Evolutionary conservation across 352 stramenopile genomes (phyloP).

Genomic region (Globisporangium emineosum): DNA sequence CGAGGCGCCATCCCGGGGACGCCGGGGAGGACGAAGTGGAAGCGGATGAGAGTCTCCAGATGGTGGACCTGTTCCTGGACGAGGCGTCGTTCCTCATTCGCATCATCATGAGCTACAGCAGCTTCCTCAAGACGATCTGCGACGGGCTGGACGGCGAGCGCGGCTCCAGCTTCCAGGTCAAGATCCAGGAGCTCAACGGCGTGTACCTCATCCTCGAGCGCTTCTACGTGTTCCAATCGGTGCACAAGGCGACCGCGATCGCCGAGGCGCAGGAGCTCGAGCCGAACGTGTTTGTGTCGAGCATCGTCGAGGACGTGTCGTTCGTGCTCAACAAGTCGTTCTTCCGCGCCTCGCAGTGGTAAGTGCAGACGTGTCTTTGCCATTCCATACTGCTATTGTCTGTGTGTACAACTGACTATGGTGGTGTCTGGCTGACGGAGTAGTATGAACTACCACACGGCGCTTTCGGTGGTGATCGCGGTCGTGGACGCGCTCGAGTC

Average conservation of each 20-base stretch:
- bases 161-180: slow-evolving; percentile 38
- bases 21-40: slow-evolving; percentile 33
- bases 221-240: slow-evolving; percentile 85
- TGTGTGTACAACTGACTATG: background rate
- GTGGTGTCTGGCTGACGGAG: background rate
- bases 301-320: slow-evolving; percentile 80
- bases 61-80: slow-evolving; percentile 83
- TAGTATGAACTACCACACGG: slow-evolving; percentile 81
- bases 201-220: slow-evolving; percentile 81
- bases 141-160: slow-evolving; percentile 39
- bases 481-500: slow-evolving; percentile 82
- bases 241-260: slow-evolving; percentile 82
- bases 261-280: slow-evolving; percentile 75
- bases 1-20: slow-evolving; percentile 33
- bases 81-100: slow-evolving; percentile 77
- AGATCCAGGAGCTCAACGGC: slow-evolving; percentile 73
- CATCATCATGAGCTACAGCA: slow-evolving; percentile 62
- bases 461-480: slow-evolving; percentile 76
- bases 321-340: slow-evolving; percentile 87
- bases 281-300: slow-evolving; percentile 64
- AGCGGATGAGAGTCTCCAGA: slow-evolving; percentile 83
- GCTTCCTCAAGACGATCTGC: slow-evolving; percentile 54
- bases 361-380: background rate
- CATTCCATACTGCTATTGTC: background rate
- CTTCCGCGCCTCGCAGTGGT: slow-evolving; percentile 74